These are phyloP conservation scores for Gossypium arboreum DNA, from an alignment of 345 rosid species.

Conservation along the genomic window DNA sequence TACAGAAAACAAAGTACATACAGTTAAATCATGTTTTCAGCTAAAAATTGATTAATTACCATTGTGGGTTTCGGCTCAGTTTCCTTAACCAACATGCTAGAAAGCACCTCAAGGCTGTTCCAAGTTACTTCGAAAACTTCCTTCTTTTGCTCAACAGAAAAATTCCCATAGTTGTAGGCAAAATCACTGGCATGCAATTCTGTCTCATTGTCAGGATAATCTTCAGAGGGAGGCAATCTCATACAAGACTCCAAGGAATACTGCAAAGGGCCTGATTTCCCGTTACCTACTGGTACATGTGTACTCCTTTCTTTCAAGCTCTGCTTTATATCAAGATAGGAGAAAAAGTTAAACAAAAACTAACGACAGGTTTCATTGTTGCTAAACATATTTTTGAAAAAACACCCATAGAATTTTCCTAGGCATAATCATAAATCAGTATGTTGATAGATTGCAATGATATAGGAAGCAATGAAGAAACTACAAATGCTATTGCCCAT, in stretches of 20 bases:
- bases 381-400: too few species aligned
- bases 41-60: constrained; percentile 35
- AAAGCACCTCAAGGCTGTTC: constrained; percentile 73
- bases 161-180: constrained; percentile 32
- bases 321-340: constrained; percentile 25
- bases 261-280: constrained; percentile 26
- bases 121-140: constrained; percentile 52
- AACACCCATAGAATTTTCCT: too few species aligned
- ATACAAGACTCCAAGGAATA: constrained; percentile 47
- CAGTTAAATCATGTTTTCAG: neutral
- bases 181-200: constrained; percentile 29
- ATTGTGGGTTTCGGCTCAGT: constrained; percentile 43
- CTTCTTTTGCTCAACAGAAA: constrained; percentile 57
- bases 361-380: too few species aligned
- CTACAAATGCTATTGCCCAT: too few species aligned
- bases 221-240: constrained; percentile 51
- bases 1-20: neutral
- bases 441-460: too few species aligned
- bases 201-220: constrained; percentile 44
- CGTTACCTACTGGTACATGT: constrained; percentile 28
- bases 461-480: too few species aligned
- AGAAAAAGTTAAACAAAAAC: neutral
- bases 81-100: constrained; percentile 64
- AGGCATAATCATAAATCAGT: too few species aligned
- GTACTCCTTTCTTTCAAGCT: constrained; percentile 46